Conservation (phyloP, 257 asterid species). For the Solanum chmielewskii region DNA sequence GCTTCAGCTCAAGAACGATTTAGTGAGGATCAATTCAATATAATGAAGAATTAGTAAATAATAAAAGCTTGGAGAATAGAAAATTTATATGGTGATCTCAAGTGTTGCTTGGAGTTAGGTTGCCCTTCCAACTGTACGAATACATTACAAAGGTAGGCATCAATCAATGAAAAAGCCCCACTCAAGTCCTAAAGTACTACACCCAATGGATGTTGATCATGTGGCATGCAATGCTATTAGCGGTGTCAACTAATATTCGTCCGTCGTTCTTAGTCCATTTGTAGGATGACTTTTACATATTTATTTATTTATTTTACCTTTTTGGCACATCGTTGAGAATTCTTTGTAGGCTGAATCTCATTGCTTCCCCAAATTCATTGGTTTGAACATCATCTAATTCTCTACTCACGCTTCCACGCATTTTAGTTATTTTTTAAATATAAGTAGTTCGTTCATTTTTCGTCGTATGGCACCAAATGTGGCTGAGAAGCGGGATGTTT, state of each 20-base stretch:
- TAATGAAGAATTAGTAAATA: neutral
- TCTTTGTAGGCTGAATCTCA: neutral
- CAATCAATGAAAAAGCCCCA: neutral
- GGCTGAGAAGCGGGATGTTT: neutral
- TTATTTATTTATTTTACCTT: neutral
- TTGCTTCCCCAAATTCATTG: too few relatives aligned
- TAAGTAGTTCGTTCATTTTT: neutral
- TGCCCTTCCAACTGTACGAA: neutral
- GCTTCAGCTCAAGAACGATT: neutral
- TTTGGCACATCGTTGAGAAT: neutral
- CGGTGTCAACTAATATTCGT: neutral
- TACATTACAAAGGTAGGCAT: neutral
- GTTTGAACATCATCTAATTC: neutral
- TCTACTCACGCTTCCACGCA: neutral
- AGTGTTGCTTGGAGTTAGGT: neutral
- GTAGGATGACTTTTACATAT: rapidly evolving
- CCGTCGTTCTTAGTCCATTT: rapidly evolving
- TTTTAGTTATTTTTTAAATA: neutral
- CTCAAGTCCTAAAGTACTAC: neutral
- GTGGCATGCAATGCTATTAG: neutral
- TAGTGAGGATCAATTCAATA: neutral
- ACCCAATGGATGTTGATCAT: neutral
- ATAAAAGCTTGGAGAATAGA: neutral
- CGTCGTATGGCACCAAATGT: neutral
- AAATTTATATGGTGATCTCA: neutral